These are phyloP conservation scores for Trichomonas tenax DNA, from an alignment of 208 protist species.

Conservation along the genomic window DNA sequence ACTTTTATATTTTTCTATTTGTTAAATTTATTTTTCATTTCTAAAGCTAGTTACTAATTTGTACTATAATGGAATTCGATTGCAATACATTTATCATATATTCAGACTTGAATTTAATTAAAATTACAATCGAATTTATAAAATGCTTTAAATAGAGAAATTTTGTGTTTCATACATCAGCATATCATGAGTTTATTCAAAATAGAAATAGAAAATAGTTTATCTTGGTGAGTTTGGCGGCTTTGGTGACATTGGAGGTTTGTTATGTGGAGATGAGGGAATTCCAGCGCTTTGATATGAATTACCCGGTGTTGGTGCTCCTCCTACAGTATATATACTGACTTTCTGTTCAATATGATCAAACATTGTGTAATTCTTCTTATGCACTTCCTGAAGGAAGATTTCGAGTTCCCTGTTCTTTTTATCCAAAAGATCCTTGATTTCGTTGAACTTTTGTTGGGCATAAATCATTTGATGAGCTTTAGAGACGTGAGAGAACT, in stretches of 20 bases:
- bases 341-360: not conserved
- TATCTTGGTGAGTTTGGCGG: not conserved
- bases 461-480: not conserved
- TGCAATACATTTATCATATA: no score
- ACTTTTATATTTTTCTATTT: no score
- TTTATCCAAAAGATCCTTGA: not conserved
- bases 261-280: not conserved
- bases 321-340: not conserved
- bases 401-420: not conserved
- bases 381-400: not conserved
- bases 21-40: no score
- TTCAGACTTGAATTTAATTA: no score
- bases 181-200: not conserved
- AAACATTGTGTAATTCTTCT: not conserved
- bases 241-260: not conserved
- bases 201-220: not conserved
- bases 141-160: no score
- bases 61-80: no score
- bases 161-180: no score
- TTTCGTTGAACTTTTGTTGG: not conserved
- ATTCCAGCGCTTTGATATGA: not conserved
- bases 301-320: not conserved
- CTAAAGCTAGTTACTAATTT: no score
- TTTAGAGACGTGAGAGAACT: not conserved
- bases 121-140: no score